A percentile compares a stretch with the other conserved stretches of the same genome.
Conservation (phyloP, 352 stramenopile genomes). For the Globisporangium middletonii region DNA sequence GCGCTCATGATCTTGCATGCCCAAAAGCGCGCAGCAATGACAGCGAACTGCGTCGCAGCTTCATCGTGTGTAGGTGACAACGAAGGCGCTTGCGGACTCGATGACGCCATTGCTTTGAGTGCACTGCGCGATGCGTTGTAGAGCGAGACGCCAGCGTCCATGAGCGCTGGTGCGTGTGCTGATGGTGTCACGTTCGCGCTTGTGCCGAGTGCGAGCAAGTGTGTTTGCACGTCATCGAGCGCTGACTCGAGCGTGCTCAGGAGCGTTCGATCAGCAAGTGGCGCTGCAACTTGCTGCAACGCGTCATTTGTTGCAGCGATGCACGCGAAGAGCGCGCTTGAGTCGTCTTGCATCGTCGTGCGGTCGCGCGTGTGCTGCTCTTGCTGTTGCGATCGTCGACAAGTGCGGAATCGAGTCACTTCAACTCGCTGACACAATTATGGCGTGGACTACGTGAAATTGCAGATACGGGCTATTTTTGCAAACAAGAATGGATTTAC, state of each 20-base stretch:
- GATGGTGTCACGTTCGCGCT: constrained; percentile 25
- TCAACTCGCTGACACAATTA: too few relatives aligned
- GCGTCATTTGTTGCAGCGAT: not conserved
- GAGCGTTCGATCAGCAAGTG: not conserved
- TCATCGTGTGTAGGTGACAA: constrained; percentile 6
- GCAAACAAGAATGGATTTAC: not conserved
- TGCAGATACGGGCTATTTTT: too few relatives aligned
- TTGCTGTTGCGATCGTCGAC: not conserved
- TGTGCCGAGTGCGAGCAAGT: constrained; percentile 14
- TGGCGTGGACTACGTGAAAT: too few relatives aligned
- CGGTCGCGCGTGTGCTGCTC: not conserved
- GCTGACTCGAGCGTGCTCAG: not conserved
- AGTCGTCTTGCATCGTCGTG: not conserved
- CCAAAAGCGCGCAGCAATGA: constrained; percentile 40
- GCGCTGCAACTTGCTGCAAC: constrained; percentile 9
- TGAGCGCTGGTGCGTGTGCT: constrained; percentile 22
- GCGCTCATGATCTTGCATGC: constrained; percentile 63
- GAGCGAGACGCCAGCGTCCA: constrained; percentile 55
- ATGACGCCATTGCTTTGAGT: constrained; percentile 21
- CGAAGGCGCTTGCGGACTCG: not conserved
- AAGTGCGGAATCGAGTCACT: not conserved
- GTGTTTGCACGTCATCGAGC: constrained; percentile 24
- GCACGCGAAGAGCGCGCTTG: not conserved
- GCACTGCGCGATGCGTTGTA: constrained; percentile 57
- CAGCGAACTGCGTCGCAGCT: constrained; percentile 10